phyloP scores from a whole-genome alignment of 305 asterid species.

The Striga hermonthica region DNA sequence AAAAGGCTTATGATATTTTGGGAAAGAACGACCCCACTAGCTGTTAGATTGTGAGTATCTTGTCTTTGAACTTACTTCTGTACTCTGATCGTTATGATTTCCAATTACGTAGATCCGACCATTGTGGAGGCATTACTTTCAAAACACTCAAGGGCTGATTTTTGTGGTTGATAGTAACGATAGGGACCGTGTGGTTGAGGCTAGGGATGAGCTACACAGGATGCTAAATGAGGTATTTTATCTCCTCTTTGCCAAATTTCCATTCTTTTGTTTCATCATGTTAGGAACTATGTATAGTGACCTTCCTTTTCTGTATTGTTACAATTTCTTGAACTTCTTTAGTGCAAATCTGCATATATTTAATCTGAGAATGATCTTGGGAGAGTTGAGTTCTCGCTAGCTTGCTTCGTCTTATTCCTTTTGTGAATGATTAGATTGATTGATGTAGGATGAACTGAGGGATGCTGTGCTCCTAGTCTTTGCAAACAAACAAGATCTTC shows the following conservation, averaged over 20 bases:
- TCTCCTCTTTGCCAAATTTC: not conserved
- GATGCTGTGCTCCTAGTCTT: conserved; percentile 86
- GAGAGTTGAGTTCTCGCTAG: not conserved
- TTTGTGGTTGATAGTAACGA: conserved; percentile 80
- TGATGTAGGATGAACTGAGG: conserved; percentile 69
- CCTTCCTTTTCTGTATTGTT: not conserved
- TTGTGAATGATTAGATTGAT: not conserved
- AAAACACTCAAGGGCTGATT: conserved; percentile 71
- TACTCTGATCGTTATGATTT: not conserved
- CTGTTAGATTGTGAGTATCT: too few relatives aligned
- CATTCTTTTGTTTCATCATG: too few relatives aligned
- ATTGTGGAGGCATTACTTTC: conserved; percentile 78
- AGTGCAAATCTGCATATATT: not conserved
- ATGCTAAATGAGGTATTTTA: conserved; percentile 76
- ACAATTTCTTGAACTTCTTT: not conserved
- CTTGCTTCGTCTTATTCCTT: not conserved
- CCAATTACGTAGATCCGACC: conserved; percentile 50
- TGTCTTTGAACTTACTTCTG: not conserved
- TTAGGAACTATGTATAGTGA: not conserved
- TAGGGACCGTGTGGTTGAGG: conserved; percentile 73
- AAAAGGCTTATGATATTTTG: too few relatives aligned
- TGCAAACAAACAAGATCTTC: conserved; percentile 96
- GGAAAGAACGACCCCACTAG: too few relatives aligned
- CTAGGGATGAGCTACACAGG: conserved; percentile 89
- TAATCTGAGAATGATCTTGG: too few relatives aligned